These are phyloP conservation scores for Dioszegia crocea DNA, from an alignment of 768 basidiomycete genomes.

Conservation along the genomic window DNA sequence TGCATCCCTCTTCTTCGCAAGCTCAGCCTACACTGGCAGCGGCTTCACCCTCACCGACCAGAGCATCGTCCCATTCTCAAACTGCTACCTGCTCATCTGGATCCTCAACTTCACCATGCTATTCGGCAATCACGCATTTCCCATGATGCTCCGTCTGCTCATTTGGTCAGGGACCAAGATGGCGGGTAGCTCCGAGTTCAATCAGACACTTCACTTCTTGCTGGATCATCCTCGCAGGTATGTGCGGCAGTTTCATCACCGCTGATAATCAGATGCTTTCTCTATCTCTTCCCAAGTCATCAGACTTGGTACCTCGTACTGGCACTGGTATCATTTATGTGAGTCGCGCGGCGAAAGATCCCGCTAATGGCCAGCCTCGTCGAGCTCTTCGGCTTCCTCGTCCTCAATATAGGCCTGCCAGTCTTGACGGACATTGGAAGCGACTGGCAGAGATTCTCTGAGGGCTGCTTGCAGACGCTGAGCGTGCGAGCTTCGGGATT, in stretches of 20 bases:
- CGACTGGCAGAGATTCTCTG: slow-evolving; percentile 34
- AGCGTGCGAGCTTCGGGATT: slow-evolving; percentile 42
- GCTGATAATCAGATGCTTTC: slow-evolving; percentile 30
- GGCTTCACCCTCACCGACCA: slow-evolving; percentile 41
- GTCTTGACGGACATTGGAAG: slow-evolving; percentile 12
- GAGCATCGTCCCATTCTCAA: slow-evolving; percentile 31
- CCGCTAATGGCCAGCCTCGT: slow-evolving; percentile 13
- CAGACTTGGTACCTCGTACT: slow-evolving; percentile 46
- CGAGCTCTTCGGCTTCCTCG: slow-evolving; percentile 36
- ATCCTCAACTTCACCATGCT: slow-evolving; percentile 32
- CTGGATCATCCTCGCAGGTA: slow-evolving; percentile 45
- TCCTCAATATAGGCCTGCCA: slow-evolving; percentile 39
- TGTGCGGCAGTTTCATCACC: background rate
- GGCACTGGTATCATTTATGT: slow-evolving; percentile 33
- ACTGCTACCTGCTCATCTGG: slow-evolving; percentile 35
- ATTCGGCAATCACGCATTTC: slow-evolving; percentile 44
- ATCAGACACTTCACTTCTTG: slow-evolving; percentile 44
- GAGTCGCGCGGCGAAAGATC: slow-evolving; percentile 12
- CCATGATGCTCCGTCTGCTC: slow-evolving; percentile 35
- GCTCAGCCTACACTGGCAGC: slow-evolving; percentile 30
- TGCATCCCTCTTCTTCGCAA: slow-evolving; percentile 27
- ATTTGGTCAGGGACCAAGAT: slow-evolving; percentile 44
- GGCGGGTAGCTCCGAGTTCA: slow-evolving; percentile 16
- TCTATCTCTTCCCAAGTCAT: slow-evolving; percentile 46
- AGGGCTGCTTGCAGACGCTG: slow-evolving; percentile 36